These are phyloP conservation scores for Penicillium tannophilum DNA, from an alignment of 495 filamentous ascomycete genomes.

Conservation along the genomic window DNA sequence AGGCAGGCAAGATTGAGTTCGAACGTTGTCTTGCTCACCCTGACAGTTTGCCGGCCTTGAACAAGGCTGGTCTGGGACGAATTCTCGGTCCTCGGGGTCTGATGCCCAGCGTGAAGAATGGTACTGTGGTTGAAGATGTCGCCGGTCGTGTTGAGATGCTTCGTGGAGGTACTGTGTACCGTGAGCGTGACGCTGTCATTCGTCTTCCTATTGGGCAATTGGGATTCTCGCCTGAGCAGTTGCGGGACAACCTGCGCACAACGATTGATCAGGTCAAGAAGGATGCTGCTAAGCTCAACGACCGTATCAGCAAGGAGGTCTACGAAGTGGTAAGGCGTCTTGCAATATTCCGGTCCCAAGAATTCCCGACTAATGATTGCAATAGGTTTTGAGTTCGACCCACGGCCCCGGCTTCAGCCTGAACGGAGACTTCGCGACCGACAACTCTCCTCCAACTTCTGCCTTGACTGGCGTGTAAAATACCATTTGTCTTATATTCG, in stretches of 20 bases:
- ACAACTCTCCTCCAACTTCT: conserved; percentile 55
- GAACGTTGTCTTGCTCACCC: conserved; percentile 86
- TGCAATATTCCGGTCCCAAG: neutral
- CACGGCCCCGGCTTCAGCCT: conserved; percentile 83
- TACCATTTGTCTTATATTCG: conserved; percentile 37
- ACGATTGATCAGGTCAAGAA: conserved; percentile 77
- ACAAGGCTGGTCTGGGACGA: conserved; percentile 74
- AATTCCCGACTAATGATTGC: conserved; percentile 10
- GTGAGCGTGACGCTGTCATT: conserved; percentile 82
- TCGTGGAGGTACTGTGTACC: conserved; percentile 81
- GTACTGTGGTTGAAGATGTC: conserved; percentile 83
- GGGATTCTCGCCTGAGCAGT: conserved; percentile 82
- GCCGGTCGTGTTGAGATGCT: conserved; percentile 69
- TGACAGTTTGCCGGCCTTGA: conserved; percentile 70
- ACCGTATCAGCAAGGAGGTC: conserved; percentile 75
- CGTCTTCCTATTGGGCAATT: conserved; percentile 88
- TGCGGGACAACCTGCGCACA: conserved; percentile 80
- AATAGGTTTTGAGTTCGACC: conserved; percentile 81
- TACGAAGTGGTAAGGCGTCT: conserved; percentile 74
- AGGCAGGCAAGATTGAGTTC: conserved; percentile 75
- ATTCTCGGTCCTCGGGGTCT: conserved; percentile 85
- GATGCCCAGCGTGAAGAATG: conserved; percentile 87
- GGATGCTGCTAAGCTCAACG: conserved; percentile 68
- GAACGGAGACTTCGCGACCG: conserved; percentile 70
- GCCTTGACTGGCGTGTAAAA: conserved; percentile 46